These are phyloP conservation scores for Torulaspora pretoriensis DNA, from an alignment of 1,139 yeast genomes.

Conservation along the genomic window DNA sequence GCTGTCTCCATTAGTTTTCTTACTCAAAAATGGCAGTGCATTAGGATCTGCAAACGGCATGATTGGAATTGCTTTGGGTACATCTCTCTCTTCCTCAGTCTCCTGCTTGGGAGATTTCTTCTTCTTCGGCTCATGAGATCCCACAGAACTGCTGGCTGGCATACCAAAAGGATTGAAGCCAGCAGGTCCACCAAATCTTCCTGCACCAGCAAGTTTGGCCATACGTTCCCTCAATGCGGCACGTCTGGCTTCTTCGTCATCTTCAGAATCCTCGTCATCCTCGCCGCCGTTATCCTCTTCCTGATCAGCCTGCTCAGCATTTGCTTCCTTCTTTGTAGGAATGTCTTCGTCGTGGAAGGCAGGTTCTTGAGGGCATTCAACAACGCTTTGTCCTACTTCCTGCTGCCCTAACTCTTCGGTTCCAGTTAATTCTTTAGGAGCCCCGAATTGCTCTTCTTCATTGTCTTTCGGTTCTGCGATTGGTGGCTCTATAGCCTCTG, in stretches of 20 bases:
- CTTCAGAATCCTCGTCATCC: constrained; percentile 49
- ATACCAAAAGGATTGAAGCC: constrained; percentile 54
- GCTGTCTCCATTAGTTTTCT: constrained; percentile 9
- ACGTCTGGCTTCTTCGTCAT: constrained; percentile 75
- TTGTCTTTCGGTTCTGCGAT: background rate
- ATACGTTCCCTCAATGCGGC: constrained; percentile 82
- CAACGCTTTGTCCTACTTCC: background rate
- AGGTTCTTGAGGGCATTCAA: background rate
- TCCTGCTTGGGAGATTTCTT: constrained; percentile 28
- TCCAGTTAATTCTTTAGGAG: background rate
- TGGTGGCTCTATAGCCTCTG: constrained; percentile 37
- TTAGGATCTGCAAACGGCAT: constrained; percentile 46
- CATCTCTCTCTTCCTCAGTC: constrained; percentile 19
- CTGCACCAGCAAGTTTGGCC: constrained; percentile 94
- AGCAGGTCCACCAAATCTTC: constrained; percentile 80
- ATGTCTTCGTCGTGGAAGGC: background rate
- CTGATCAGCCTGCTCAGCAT: background rate
- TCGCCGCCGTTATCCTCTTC: constrained; percentile 34
- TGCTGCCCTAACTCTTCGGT: background rate
- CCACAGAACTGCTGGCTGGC: constrained; percentile 36
- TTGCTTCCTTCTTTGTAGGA: background rate
- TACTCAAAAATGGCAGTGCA: constrained; percentile 25
- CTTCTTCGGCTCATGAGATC: constrained; percentile 31
- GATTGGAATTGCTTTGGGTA: constrained; percentile 46
- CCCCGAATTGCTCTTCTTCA: constrained; percentile 4